A percentile compares a stretch with the other conserved stretches of the same genome.
Conservation (phyloP, 345 rosid genomes). For the Turritis glabra region DNA sequence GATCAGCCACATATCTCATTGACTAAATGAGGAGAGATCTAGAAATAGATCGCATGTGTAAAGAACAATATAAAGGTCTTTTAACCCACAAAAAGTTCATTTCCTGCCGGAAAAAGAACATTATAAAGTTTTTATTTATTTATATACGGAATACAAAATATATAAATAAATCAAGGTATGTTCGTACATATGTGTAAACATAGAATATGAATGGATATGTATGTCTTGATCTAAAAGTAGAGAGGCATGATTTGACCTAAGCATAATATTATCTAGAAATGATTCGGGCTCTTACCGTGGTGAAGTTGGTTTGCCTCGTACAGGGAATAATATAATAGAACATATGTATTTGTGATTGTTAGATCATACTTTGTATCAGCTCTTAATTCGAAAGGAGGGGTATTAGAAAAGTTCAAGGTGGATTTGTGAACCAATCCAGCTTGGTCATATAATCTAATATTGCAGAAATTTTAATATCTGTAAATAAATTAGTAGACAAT, state of each 20-base stretch:
- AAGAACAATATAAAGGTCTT: slow-evolving; percentile 18
- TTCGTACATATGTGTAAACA: slow-evolving; percentile 18
- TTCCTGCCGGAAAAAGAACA: slow-evolving; percentile 8
- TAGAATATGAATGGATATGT: slow-evolving; percentile 18
- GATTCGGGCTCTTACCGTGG: slow-evolving; percentile 10
- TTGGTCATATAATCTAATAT: too few species aligned
- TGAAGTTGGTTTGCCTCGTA: slow-evolving; percentile 16
- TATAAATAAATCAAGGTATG: slow-evolving; percentile 8
- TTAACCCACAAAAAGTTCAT: neutral
- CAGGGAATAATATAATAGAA: slow-evolving; percentile 1
- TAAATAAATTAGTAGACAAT: too few species aligned
- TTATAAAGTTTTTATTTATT: neutral
- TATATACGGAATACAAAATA: slow-evolving; percentile 3
- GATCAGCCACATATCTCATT: slow-evolving; percentile 5
- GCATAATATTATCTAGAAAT: slow-evolving; percentile 20
- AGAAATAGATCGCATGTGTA: slow-evolving; percentile 14
- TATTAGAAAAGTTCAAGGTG: neutral
- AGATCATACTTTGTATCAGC: neutral
- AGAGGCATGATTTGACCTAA: slow-evolving; percentile 34
- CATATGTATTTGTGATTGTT: neutral
- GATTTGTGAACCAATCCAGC: slow-evolving; percentile 1
- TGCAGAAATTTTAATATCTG: too few species aligned
- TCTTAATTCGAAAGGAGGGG: neutral
- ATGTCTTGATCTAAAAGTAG: slow-evolving; percentile 13
- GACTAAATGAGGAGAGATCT: slow-evolving; percentile 18